A percentile compares a stretch with the other conserved stretches of the same genome.
phyloP scores from a whole-genome alignment of 2,329 filamentous ascomycete genomes.

The Ceratocystis cubensis region DNA sequence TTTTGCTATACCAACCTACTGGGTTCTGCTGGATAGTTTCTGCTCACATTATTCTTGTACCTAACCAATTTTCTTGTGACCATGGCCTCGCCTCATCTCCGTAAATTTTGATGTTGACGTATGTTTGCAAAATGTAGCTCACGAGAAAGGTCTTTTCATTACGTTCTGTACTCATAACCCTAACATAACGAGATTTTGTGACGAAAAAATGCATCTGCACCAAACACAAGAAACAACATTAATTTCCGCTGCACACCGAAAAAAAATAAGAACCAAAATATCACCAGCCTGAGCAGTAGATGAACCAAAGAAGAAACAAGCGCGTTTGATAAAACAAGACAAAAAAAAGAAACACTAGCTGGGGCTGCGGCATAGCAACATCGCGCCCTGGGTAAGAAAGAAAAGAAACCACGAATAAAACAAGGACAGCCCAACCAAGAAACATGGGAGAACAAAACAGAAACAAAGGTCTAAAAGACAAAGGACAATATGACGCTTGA shows the following conservation, averaged over 20 bases:
- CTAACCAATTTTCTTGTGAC: background rate
- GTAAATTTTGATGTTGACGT: no score
- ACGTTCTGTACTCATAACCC: background rate
- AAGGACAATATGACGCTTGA: background rate
- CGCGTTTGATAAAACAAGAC: background rate
- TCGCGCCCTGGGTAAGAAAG: slow-evolving; percentile 2
- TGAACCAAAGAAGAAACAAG: background rate
- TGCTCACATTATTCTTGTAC: slow-evolving; percentile 52
- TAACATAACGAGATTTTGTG: background rate
- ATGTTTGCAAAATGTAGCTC: no score
- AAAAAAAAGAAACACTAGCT: background rate
- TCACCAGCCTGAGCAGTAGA: background rate
- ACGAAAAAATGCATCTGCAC: background rate
- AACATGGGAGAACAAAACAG: background rate
- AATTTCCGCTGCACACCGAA: background rate
- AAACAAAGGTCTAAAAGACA: background rate
- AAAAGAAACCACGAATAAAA: background rate
- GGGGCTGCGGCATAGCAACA: slow-evolving; percentile 3
- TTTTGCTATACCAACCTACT: slow-evolving; percentile 42
- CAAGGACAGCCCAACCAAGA: background rate
- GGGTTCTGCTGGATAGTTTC: slow-evolving; percentile 95
- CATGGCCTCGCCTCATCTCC: background rate
- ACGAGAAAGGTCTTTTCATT: no score
- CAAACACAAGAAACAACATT: background rate
- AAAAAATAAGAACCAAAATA: background rate